Percentiles rank a stretch among this genome's conserved stretches.
phyloP scores from a whole-genome alignment of 768 basidiomycete species.

The Tubosaeta sp. region DNA sequence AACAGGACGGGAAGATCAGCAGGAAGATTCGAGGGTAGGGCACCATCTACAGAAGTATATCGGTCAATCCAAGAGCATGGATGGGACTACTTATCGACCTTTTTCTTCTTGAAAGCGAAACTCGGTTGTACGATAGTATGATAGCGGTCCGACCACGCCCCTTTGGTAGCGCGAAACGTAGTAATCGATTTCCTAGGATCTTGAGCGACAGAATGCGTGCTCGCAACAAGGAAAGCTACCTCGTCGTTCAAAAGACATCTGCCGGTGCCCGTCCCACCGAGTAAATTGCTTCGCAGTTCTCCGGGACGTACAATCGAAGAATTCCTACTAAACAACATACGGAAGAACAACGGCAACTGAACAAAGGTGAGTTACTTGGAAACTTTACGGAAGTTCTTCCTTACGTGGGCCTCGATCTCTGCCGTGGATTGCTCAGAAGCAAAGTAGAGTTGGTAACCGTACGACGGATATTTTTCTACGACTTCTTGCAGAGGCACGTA shows the following conservation, averaged over 20 bases:
- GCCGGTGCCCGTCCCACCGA: slow-evolving; percentile 1
- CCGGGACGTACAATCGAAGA: background rate
- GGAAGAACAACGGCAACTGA: slow-evolving; percentile 18
- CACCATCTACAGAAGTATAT: slow-evolving; percentile 33
- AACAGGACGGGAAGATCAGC: slow-evolving; percentile 55
- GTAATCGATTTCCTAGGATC: slow-evolving; percentile 49
- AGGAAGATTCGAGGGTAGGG: slow-evolving; percentile 40
- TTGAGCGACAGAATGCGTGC: slow-evolving; percentile 2
- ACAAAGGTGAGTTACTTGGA: slow-evolving; percentile 24
- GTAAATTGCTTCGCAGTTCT: slow-evolving; percentile 8
- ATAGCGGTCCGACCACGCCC: slow-evolving; percentile 66
- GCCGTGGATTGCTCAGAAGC: slow-evolving; percentile 45
- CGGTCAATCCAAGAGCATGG: background rate
- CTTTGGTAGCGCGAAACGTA: slow-evolving; percentile 45
- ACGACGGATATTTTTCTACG: slow-evolving; percentile 48
- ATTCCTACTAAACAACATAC: slow-evolving; percentile 5
- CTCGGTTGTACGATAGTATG: slow-evolving; percentile 66
- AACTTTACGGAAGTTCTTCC: slow-evolving; percentile 6
- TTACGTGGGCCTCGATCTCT: slow-evolving; percentile 56
- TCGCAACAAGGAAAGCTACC: slow-evolving; percentile 7
- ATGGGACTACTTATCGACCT: slow-evolving; percentile 19
- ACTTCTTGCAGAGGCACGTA: slow-evolving; percentile 51
- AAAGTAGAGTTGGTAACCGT: slow-evolving; percentile 69
- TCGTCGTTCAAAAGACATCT: slow-evolving; percentile 18
- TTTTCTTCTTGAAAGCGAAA: slow-evolving; percentile 64